These are phyloP conservation scores for Debaryomyces sp. DNA, from an alignment of 1,139 yeast genomes.

Conservation along the genomic window DNA sequence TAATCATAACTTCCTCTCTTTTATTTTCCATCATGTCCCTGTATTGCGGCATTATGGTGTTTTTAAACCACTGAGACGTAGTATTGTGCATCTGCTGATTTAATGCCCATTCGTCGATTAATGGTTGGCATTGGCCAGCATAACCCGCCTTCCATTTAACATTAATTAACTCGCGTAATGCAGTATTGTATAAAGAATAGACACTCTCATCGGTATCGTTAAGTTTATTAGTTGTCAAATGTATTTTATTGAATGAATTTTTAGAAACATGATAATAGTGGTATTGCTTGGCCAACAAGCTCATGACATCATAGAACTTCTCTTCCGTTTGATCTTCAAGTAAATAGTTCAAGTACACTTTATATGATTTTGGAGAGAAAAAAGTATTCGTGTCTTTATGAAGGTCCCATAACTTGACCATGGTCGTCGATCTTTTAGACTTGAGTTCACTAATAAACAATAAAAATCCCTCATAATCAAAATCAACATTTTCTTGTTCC, in stretches of 20 bases:
- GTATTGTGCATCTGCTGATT: slow-evolving; percentile 29
- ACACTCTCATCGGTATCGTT: slow-evolving; percentile 22
- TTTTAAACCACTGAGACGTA: slow-evolving; percentile 25
- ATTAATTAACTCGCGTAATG: slow-evolving; percentile 31
- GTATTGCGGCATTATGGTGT: slow-evolving; percentile 24
- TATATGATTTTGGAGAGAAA: slow-evolving; percentile 30
- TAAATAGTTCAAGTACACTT: slow-evolving; percentile 25
- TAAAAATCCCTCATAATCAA: slow-evolving; percentile 44
- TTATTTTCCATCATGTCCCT: slow-evolving; percentile 27
- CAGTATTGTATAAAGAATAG: slow-evolving; percentile 25
- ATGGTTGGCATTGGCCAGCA: slow-evolving; percentile 34
- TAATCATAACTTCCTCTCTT: slow-evolving; percentile 31
- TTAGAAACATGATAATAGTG: slow-evolving; percentile 21
- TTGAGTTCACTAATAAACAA: slow-evolving; percentile 29
- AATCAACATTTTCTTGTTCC: slow-evolving; percentile 36
- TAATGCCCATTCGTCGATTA: slow-evolving; percentile 43
- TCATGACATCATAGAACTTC: slow-evolving; percentile 26
- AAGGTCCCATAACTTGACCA: slow-evolving; percentile 38
- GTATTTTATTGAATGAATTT: slow-evolving; percentile 30
- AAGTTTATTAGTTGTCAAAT: slow-evolving; percentile 17
- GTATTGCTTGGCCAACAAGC: slow-evolving; percentile 24
- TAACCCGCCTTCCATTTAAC: slow-evolving; percentile 30
- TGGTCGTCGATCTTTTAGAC: slow-evolving; percentile 27
- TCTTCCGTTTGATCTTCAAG: slow-evolving; percentile 23
- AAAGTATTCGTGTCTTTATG: slow-evolving; percentile 26